phyloP scores from a whole-genome alignment of 2,329 filamentous ascomycete species.

The Sordariomycetes sp. region DNA sequence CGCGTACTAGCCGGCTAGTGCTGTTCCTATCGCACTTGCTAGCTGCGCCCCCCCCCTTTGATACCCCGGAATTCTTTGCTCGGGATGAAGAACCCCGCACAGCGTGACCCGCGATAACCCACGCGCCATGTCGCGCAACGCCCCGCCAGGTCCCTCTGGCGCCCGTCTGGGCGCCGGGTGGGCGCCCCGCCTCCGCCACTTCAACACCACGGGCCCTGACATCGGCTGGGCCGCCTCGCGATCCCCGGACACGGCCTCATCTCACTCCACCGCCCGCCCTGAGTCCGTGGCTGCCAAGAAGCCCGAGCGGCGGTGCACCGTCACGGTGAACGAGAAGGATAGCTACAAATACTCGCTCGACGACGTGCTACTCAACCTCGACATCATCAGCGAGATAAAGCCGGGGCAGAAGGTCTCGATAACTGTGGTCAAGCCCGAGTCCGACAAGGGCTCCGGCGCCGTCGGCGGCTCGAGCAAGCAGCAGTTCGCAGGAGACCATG shows the following conservation, averaged over 20 bases:
- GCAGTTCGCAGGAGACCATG: background rate
- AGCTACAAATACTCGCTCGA: conserved; percentile 51
- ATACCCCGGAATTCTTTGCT: background rate
- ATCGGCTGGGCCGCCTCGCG: conserved; percentile 22
- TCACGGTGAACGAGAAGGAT: conserved; percentile 47
- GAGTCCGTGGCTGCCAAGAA: conserved; percentile 2
- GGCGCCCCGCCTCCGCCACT: conserved; percentile 37
- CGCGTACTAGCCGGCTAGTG: background rate
- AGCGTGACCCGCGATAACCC: conserved; percentile 5
- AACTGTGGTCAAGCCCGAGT: conserved; percentile 41
- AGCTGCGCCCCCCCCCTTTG: background rate
- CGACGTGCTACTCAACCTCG: conserved; percentile 67
- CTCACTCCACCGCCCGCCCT: conserved; percentile 28
- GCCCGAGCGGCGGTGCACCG: conserved; percentile 34
- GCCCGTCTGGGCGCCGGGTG: conserved; percentile 22
- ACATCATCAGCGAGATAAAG: conserved; percentile 50
- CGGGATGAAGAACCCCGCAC: conserved; percentile 3
- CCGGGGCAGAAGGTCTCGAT: conserved; percentile 64
- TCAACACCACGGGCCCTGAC: conserved; percentile 33
- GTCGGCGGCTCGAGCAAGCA: background rate
- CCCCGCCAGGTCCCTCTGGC: conserved; percentile 21
- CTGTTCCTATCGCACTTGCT: background rate
- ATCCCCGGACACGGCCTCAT: conserved; percentile 35
- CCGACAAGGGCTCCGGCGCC: conserved; percentile 17
- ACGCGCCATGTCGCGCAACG: conserved; percentile 25